Evolutionary conservation across 768 basidiomycete species (phyloP).

Genomic region (Tulasnella sp.): DNA sequence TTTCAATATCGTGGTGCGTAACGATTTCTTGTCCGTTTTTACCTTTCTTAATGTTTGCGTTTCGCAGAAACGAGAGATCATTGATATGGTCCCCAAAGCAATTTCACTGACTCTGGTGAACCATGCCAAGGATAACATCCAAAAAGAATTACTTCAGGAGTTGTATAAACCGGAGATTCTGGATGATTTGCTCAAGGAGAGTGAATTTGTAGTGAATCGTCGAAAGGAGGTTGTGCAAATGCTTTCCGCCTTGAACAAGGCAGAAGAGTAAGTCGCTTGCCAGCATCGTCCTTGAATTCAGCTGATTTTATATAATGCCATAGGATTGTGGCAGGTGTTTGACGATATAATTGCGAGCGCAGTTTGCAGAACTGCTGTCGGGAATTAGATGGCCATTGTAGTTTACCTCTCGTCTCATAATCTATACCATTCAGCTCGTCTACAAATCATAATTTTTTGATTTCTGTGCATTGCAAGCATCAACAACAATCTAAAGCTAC

Average conservation of each 20-base stretch:
- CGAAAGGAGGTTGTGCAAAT: constrained; percentile 90
- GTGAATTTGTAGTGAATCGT: constrained; percentile 74
- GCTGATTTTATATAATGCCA: neutral
- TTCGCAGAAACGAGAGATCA: constrained; percentile 99
- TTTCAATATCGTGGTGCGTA: constrained; percentile 94
- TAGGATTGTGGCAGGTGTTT: constrained; percentile 13
- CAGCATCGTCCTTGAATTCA: neutral
- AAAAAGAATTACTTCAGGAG: constrained; percentile 86
- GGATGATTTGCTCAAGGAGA: constrained; percentile 90
- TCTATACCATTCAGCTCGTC: too few species aligned
- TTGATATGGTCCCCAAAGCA: constrained; percentile 98
- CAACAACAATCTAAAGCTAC: too few species aligned
- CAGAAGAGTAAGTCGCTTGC: constrained; percentile 67
- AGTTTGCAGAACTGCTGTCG: too few species aligned
- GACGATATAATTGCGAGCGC: too few species aligned
- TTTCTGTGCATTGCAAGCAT: too few species aligned
- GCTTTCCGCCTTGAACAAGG: constrained; percentile 90
- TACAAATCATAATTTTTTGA: too few species aligned
- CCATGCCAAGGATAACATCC: constrained; percentile 87
- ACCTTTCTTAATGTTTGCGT: too few species aligned
- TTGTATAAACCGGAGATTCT: constrained; percentile 95
- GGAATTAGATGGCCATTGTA: too few species aligned
- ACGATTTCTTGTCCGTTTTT: too few species aligned
- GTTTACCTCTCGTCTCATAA: too few species aligned
- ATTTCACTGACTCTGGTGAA: constrained; percentile 84